Conservation (phyloP, 1,284 basidiomycete genomes). For the Psilocybe mexicana region DNA sequence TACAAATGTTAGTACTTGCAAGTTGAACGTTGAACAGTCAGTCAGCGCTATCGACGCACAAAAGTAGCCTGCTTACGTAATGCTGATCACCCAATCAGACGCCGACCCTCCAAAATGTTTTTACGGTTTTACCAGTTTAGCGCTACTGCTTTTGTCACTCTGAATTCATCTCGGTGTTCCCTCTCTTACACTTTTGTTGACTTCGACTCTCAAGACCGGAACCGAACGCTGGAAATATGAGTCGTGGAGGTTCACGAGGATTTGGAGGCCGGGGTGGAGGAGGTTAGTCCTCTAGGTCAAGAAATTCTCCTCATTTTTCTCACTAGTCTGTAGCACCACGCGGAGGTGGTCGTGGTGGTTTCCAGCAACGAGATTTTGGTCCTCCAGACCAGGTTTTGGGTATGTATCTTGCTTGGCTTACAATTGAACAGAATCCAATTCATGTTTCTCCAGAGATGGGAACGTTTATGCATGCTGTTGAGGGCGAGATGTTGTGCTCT, state of each 20-base stretch:
- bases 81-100: conserved; percentile 6
- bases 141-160: not conserved
- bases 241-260: conserved; percentile 44
- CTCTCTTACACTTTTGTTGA: not conserved
- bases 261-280: conserved; percentile 45
- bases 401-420: conserved; percentile 33
- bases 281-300: conserved; percentile 27
- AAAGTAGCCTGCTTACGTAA: not conserved
- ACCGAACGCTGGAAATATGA: conserved; percentile 37
- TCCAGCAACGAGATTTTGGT: conserved; percentile 72
- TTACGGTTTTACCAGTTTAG: not conserved
- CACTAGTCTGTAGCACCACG: conserved; percentile 25
- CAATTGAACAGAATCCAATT: conserved; percentile 2
- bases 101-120: conserved; percentile 1
- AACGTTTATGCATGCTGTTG: conserved; percentile 90
- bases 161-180: not conserved
- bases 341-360: conserved; percentile 65
- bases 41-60: not conserved
- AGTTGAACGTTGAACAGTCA: too few species aligned
- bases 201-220: not conserved
- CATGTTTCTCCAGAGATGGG: conserved; percentile 68
- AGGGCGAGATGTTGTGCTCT: conserved; percentile 97
- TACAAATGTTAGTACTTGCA: not conserved
- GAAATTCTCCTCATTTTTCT: conserved; percentile 1
- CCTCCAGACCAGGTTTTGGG: conserved; percentile 87